phyloP scores from a whole-genome alignment of 2,329 filamentous ascomycete species.

The Colletotrichum sansevieriae region DNA sequence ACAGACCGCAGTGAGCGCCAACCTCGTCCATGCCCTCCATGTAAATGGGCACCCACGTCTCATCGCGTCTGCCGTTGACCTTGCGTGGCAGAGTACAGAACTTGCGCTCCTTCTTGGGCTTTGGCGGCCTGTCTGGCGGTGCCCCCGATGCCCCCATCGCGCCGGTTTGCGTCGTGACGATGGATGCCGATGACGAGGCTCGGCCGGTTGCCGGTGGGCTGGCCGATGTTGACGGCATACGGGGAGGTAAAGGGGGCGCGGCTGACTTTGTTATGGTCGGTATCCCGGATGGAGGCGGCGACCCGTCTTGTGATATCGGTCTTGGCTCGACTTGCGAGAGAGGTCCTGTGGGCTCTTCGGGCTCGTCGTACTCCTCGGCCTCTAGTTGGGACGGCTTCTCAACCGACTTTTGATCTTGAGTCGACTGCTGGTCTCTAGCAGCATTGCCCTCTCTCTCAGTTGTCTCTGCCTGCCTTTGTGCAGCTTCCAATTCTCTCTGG shows the following conservation, averaged over 20 bases:
- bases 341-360: background rate
- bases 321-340: constrained; percentile 1
- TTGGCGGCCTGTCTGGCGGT: constrained; percentile 41
- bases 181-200: constrained; percentile 18
- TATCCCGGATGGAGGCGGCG: background rate
- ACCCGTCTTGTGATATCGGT: constrained; percentile 10
- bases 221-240: constrained; percentile 14
- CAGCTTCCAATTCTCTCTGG: constrained; percentile 40
- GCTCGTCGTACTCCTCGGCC: background rate
- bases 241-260: constrained; percentile 6
- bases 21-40: constrained; percentile 91
- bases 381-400: background rate
- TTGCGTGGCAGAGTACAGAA: constrained; percentile 81
- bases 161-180: constrained; percentile 44
- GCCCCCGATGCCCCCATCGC: constrained; percentile 33
- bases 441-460: constrained; percentile 31
- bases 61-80: constrained; percentile 69
- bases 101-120: constrained; percentile 72
- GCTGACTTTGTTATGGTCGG: background rate
- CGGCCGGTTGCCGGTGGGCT: constrained; percentile 25
- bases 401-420: background rate
- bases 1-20: constrained; percentile 85
- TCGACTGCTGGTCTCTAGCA: constrained; percentile 16
- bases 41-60: constrained; percentile 81
- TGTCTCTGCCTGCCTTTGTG: constrained; percentile 42